Conservation (phyloP, 495 filamentous ascomycete species). For the Jackrogersella multiformis region DNA sequence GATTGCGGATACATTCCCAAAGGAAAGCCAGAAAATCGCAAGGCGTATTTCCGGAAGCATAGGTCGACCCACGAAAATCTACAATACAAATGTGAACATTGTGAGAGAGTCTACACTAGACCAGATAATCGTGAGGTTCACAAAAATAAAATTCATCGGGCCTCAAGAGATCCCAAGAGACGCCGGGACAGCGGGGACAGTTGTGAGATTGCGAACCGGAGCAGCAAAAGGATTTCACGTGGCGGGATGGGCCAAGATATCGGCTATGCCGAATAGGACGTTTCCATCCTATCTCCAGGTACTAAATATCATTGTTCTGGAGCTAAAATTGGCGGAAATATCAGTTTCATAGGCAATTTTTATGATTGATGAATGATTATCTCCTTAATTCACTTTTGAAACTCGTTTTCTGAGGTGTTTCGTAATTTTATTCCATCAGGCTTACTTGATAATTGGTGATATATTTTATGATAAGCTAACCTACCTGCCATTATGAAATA, state of each 20-base stretch:
- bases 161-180: background rate
- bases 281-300: background rate
- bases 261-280: background rate
- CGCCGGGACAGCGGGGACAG: background rate
- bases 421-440: background rate
- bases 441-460: background rate
- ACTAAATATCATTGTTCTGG: background rate
- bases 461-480: background rate
- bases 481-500: too few relatives aligned
- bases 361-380: background rate
- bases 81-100: background rate
- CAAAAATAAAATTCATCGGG: background rate
- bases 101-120: constrained; percentile 4
- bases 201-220: background rate
- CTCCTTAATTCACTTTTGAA: background rate
- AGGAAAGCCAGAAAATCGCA: background rate
- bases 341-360: background rate
- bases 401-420: background rate
- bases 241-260: background rate
- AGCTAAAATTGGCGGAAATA: background rate
- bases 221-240: background rate
- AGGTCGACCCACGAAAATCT: background rate
- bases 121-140: constrained; percentile 13
- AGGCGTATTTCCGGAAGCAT: constrained; percentile 14
- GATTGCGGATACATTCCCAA: background rate